These are phyloP conservation scores for Metschnikowia colocasiae DNA, from an alignment of 805 yeast genomes.

Conservation along the genomic window DNA sequence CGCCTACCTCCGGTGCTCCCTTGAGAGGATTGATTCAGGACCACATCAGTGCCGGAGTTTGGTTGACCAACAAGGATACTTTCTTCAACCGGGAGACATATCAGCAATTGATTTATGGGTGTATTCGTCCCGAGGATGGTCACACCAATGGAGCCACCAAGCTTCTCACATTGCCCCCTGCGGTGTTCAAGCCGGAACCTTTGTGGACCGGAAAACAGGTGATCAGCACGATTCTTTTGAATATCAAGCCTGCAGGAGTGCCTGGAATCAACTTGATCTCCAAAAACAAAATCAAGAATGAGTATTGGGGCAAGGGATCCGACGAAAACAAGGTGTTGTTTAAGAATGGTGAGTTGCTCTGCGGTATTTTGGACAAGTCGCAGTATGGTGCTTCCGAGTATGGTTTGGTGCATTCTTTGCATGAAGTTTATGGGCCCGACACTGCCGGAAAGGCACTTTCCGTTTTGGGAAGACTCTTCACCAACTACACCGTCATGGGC, in stretches of 20 bases:
- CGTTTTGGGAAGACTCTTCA: constrained; percentile 91
- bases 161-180: constrained; percentile 82
- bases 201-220: constrained; percentile 98
- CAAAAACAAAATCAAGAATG: constrained; percentile 85
- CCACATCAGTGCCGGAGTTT: constrained; percentile 97
- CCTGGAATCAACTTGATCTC: constrained; percentile 88
- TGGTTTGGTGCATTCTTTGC: constrained; percentile 94
- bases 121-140: constrained; percentile 96
- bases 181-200: constrained; percentile 80
- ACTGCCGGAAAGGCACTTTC: constrained; percentile 87
- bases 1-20: constrained; percentile 98
- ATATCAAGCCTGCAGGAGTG: constrained; percentile 79
- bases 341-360: constrained; percentile 78
- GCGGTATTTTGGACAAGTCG: constrained; percentile 95
- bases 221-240: constrained; percentile 84
- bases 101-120: constrained; percentile 90
- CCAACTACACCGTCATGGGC: constrained; percentile 85
- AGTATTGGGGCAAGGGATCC: constrained; percentile 89
- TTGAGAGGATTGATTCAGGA: constrained; percentile 98
- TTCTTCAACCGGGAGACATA: constrained; percentile 88
- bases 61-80: constrained; percentile 92
- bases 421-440: constrained; percentile 90
- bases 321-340: constrained; percentile 82
- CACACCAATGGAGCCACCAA: constrained; percentile 67
- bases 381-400: constrained; percentile 98